Conservation (phyloP, 2,329 filamentous ascomycete species). For the Bretziella fagacearum region DNA sequence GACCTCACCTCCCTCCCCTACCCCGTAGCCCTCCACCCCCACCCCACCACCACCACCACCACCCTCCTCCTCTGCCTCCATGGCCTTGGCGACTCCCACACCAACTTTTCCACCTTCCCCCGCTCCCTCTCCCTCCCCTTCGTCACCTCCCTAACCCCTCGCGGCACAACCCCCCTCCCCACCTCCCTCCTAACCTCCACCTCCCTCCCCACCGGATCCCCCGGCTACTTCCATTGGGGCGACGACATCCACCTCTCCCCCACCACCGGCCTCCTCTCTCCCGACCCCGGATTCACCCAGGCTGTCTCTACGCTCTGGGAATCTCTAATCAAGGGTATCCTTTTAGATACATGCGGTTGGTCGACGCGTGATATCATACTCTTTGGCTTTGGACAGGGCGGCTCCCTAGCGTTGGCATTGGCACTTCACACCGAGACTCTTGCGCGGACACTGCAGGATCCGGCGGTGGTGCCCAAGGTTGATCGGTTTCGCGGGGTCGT, state of each 20-base stretch:
- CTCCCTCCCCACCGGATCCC: constrained; percentile 14
- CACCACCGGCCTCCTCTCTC: constrained; percentile 35
- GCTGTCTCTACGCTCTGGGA: constrained; percentile 31
- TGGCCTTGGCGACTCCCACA: constrained; percentile 62
- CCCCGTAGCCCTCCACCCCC: constrained; percentile 31
- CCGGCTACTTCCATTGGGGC: constrained; percentile 43
- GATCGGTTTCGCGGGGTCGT: constrained; percentile 38
- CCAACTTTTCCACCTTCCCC: constrained; percentile 52
- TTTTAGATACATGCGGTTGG: constrained; percentile 43
- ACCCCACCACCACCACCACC: constrained; percentile 43
- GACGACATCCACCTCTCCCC: constrained; percentile 43
- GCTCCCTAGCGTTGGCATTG: constrained; percentile 41
- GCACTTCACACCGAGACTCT: constrained; percentile 23
- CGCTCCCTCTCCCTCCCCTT: constrained; percentile 55
- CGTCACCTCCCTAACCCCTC: constrained; percentile 57
- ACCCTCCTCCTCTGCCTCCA: constrained; percentile 71
- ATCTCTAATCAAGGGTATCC: constrained; percentile 30
- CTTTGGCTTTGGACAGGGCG: constrained; percentile 53
- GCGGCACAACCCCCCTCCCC: constrained; percentile 51
- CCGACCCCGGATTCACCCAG: constrained; percentile 43
- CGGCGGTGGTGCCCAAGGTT: constrained; percentile 9
- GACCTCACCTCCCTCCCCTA: constrained; percentile 33
- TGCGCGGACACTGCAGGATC: not conserved
- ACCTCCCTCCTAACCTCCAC: constrained; percentile 35
- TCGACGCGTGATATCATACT: constrained; percentile 40